Percentiles rank a stretch among this genome's conserved stretches.
These are phyloP conservation scores for Parmelia sp. DNA, from an alignment of 495 filamentous ascomycete genomes.

Conservation along the genomic window DNA sequence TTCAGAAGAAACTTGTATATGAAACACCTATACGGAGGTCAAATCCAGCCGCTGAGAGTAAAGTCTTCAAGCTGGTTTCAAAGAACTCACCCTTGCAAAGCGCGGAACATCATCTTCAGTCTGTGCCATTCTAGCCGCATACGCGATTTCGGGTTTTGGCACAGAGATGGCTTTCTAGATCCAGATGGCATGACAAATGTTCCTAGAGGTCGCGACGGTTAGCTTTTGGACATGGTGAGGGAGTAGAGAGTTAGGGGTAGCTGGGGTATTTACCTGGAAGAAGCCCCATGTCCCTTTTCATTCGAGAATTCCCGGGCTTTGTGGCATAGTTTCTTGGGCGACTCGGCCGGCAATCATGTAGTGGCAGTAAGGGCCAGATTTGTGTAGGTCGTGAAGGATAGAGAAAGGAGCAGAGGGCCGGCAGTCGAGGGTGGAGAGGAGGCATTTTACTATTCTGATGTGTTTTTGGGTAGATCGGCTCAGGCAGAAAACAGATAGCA, in stretches of 20 bases:
- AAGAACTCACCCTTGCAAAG: conserved; percentile 38
- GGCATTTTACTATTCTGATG: conserved; percentile 3
- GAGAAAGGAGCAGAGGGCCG: conserved; percentile 5
- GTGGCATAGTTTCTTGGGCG: conserved; percentile 1
- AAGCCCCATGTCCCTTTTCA: conserved; percentile 4
- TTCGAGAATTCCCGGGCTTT: neutral
- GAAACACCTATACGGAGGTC: conserved; percentile 25
- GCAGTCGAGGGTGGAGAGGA: conserved; percentile 7
- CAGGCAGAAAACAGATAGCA: neutral
- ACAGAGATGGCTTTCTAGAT: conserved; percentile 50
- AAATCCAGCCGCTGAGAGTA: neutral
- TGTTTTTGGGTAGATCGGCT: neutral
- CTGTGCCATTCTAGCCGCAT: conserved; percentile 43
- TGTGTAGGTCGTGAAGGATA: conserved; percentile 6
- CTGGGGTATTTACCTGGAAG: conserved; percentile 5
- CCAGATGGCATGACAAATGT: conserved; percentile 57
- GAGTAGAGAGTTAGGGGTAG: neutral
- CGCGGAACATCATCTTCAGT: conserved; percentile 37
- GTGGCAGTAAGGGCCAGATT: neutral
- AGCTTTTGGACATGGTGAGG: neutral
- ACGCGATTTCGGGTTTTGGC: conserved; percentile 40
- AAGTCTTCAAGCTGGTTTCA: neutral
- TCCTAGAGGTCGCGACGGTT: conserved; percentile 27
- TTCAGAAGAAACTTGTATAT: conserved; percentile 39
- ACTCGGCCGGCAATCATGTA: conserved; percentile 8